Evolutionary conservation across 768 basidiomycete genomes (phyloP), one percentile per base, ranked within the genome.

Genomic region (Mycena latifolia): DNA sequence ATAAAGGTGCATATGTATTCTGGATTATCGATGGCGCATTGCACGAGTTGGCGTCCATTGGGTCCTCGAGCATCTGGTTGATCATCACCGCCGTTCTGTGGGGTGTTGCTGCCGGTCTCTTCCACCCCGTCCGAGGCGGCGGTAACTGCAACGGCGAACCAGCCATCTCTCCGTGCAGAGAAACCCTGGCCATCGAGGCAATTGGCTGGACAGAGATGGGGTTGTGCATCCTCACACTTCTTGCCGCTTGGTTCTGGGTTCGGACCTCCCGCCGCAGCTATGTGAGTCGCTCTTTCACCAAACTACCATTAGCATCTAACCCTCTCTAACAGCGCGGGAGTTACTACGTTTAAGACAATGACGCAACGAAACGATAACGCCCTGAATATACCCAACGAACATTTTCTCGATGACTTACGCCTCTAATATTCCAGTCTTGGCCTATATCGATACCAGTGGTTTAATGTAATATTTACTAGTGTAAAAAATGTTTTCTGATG

Each of bases 171-270:
- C 39, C 65, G 54, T 88, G 87, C 72, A 77, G 82, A 57, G 79
- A 86, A 70, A 76, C 77, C 11, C 75, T 85, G 45, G 82, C 84
- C 5, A 79, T 86, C 12, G 84, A 84, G 70, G 84, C 82, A 8
- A 74, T 87, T 24, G 84, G 83, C 28, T 87, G 86, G 87, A 82
- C 84, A 28, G 85, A 87, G 63, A 84, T 87, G 64, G 78, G 75
- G 17, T 74, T 87, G 45, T 86, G 85, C 69, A 41, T 80, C 27
- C 57, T 83, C 55, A 83, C 86, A 2, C 74, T 88, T 0, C 39
- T 79, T 2, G 79, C 82, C 20, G 82, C 86, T 31, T 74, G 80
- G 48, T 73, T 83, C 69, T 87, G 86, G 86, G 74, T 86, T 71
- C 78, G 79, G 22, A 71, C 75, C 46, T 77, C 79, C 41, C 73